Conservation (phyloP, 2,329 filamentous ascomycete species). For the Alternaria novae-zelandiae region DNA sequence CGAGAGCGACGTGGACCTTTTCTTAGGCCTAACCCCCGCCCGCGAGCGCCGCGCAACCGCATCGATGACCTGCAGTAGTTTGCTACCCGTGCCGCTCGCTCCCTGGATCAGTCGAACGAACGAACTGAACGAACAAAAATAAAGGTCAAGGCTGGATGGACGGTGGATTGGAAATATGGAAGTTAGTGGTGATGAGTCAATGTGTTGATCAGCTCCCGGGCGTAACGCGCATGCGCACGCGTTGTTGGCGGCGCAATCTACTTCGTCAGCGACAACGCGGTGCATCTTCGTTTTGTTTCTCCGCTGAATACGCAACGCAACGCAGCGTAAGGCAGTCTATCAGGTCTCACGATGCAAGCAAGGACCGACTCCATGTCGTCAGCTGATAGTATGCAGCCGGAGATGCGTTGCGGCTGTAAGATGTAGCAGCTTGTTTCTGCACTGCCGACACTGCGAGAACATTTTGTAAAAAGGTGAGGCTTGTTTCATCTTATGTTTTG, state of each 20-base stretch:
- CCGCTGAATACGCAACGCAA: neutral
- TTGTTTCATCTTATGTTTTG: slow-evolving; percentile 22
- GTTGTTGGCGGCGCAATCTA: slow-evolving; percentile 15
- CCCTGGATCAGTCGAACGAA: neutral
- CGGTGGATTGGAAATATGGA: neutral
- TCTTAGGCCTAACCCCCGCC: slow-evolving; percentile 11
- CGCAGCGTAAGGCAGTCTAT: neutral
- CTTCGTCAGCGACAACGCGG: neutral
- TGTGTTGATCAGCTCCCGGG: neutral
- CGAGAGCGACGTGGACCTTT: slow-evolving; percentile 6
- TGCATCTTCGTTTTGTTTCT: neutral
- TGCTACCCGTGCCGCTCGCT: slow-evolving; percentile 10
- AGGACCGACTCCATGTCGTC: neutral
- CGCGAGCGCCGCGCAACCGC: slow-evolving; percentile 11
- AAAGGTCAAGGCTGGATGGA: neutral
- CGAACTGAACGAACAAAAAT: neutral
- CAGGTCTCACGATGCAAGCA: neutral
- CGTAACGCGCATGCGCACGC: slow-evolving; percentile 12
- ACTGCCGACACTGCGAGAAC: neutral
- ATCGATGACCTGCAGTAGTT: slow-evolving; percentile 18
- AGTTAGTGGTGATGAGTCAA: neutral
- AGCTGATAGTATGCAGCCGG: slow-evolving; percentile 11
- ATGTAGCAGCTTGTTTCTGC: neutral
- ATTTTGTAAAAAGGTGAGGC: neutral
- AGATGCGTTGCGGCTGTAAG: neutral